Percentiles rank a stretch among this genome's conserved stretches.
phyloP scores from a whole-genome alignment of 768 basidiomycete species.

The Russula compacta region DNA sequence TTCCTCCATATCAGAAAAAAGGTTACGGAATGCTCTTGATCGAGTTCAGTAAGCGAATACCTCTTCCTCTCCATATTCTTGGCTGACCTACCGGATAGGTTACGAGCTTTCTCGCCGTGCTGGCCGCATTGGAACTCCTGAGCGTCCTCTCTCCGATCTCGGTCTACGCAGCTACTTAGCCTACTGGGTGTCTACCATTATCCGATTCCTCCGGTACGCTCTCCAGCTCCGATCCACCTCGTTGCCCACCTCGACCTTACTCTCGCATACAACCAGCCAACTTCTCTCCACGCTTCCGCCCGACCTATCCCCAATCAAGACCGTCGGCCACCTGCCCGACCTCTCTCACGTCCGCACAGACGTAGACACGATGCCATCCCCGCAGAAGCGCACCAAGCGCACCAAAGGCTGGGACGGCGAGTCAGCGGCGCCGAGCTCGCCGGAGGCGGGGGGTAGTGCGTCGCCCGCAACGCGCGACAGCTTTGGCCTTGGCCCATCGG shows the following conservation, averaged over 20 bases:
- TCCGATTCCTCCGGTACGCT: slow-evolving; percentile 72
- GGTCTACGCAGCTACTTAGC: slow-evolving; percentile 85
- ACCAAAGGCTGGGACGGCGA: slow-evolving; percentile 73
- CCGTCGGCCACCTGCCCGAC: slow-evolving; percentile 32
- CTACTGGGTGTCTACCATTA: slow-evolving; percentile 75
- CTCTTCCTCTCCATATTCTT: neutral
- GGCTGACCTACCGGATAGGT: slow-evolving; percentile 38
- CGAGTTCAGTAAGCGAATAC: slow-evolving; percentile 74
- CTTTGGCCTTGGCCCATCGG: slow-evolving; percentile 22
- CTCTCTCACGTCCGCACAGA: slow-evolving; percentile 17
- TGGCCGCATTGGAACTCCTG: slow-evolving; percentile 82
- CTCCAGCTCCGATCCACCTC: neutral
- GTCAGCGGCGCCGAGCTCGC: slow-evolving; percentile 31
- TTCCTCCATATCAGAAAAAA: slow-evolving; percentile 85
- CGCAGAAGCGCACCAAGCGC: slow-evolving; percentile 12
- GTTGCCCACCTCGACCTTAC: neutral
- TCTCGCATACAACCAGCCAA: slow-evolving; percentile 30
- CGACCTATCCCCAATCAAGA: slow-evolving; percentile 38
- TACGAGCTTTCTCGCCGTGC: slow-evolving; percentile 83
- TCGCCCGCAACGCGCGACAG: slow-evolving; percentile 11
- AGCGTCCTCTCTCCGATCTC: slow-evolving; percentile 89
- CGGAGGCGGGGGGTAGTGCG: slow-evolving; percentile 4
- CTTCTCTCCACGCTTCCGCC: slow-evolving; percentile 54
- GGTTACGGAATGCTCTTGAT: slow-evolving; percentile 95
- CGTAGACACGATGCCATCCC: neutral